These are phyloP conservation scores for Amanita thiersii DNA, from an alignment of 768 basidiomycete genomes.

Conservation along the genomic window DNA sequence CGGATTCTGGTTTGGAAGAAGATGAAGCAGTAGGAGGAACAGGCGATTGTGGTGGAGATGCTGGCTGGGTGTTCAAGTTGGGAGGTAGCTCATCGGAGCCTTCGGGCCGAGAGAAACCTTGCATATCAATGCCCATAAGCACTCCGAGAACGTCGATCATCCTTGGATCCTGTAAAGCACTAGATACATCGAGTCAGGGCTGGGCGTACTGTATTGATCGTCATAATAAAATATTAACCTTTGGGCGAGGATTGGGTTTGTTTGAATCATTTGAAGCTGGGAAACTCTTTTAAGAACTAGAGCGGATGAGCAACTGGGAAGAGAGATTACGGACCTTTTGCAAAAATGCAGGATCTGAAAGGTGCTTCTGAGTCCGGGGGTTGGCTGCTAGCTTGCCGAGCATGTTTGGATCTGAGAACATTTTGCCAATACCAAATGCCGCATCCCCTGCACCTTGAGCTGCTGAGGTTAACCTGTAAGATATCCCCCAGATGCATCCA, in stretches of 20 bases:
- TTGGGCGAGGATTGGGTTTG: conserved; percentile 58
- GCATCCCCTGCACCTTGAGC: conserved; percentile 27
- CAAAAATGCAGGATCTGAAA: conserved; percentile 78
- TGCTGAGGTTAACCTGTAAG: not conserved
- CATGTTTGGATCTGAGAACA: conserved; percentile 82
- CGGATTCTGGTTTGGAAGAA: conserved; percentile 24
- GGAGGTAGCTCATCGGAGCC: conserved; percentile 76
- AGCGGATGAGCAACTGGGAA: too few relatives aligned
- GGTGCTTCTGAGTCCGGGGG: conserved; percentile 76
- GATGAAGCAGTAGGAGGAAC: conserved; percentile 40
- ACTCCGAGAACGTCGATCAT: conserved; percentile 94
- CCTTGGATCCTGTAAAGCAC: conserved; percentile 70
- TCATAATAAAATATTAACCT: conserved; percentile 28
- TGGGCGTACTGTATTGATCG: not conserved
- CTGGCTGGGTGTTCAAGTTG: conserved; percentile 30
- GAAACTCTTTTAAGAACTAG: too few relatives aligned
- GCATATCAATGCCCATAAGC: conserved; percentile 88
- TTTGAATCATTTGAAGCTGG: conserved; percentile 60
- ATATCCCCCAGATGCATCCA: conserved; percentile 21
- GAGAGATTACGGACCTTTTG: conserved; percentile 40
- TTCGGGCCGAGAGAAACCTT: conserved; percentile 77
- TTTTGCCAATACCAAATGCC: conserved; percentile 51
- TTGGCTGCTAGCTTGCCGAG: conserved; percentile 79
- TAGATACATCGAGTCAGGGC: conserved; percentile 13
- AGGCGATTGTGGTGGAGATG: conserved; percentile 29